These are phyloP conservation scores for Phytophthora pinifolia DNA, from an alignment of 352 stramenopile species.

Conservation along the genomic window DNA sequence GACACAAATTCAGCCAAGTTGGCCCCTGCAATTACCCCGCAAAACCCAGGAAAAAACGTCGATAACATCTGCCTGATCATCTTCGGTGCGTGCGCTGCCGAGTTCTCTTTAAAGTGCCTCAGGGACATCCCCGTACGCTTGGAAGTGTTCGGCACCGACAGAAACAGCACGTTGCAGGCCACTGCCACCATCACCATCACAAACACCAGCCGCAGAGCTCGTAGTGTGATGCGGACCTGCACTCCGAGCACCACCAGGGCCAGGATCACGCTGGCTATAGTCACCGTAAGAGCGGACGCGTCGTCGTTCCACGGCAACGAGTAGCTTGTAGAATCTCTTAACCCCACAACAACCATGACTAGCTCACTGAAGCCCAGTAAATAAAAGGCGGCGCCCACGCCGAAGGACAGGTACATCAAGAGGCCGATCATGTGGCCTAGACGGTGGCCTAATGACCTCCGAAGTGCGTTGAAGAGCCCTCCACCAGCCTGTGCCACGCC, in stretches of 20 bases:
- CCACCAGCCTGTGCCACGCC: slow-evolving; percentile 13
- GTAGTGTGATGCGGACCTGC: slow-evolving; percentile 21
- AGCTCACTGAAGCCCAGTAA: slow-evolving; percentile 53
- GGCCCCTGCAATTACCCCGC: slow-evolving; percentile 37
- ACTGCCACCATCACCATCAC: slow-evolving; percentile 38
- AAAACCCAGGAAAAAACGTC: slow-evolving; percentile 49
- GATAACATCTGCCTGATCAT: slow-evolving; percentile 37
- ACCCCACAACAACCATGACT: slow-evolving; percentile 38
- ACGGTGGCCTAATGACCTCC: slow-evolving; percentile 26
- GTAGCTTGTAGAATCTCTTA: not conserved
- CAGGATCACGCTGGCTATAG: slow-evolving; percentile 35
- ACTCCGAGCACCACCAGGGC: slow-evolving; percentile 22
- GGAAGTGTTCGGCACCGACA: slow-evolving; percentile 27
- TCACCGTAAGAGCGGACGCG: slow-evolving; percentile 36
- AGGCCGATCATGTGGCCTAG: slow-evolving; percentile 39
- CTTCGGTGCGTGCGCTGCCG: slow-evolving; percentile 10
- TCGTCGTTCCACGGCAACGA: slow-evolving; percentile 39
- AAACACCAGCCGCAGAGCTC: slow-evolving; percentile 37
- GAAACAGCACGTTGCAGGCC: slow-evolving; percentile 36
- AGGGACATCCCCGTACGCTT: slow-evolving; percentile 35
- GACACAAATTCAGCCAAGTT: slow-evolving; percentile 40
- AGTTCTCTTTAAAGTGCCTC: slow-evolving; percentile 32
- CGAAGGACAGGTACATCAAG: slow-evolving; percentile 44
- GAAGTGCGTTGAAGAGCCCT: slow-evolving; percentile 35
- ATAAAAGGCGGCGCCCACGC: slow-evolving; percentile 43